phyloP scores from a whole-genome alignment of 805 yeast genomes.

The Kuraishia floccosa region DNA sequence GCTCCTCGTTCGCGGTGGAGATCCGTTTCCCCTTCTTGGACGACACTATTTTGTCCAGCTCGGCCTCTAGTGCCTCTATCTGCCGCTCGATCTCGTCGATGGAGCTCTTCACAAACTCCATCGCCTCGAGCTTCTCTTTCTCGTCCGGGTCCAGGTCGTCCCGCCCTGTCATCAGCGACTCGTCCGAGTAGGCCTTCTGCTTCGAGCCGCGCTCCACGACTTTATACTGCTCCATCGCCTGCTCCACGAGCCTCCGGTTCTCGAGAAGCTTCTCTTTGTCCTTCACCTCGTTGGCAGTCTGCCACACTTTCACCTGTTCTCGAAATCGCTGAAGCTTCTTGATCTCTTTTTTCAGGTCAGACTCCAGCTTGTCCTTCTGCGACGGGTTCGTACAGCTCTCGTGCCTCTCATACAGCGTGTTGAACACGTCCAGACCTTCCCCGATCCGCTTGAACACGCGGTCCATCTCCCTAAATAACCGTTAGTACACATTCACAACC shows the following conservation, averaged over 20 bases:
- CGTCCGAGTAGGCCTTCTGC: conserved; percentile 47
- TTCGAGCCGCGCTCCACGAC: conserved; percentile 46
- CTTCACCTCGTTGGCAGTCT: conserved; percentile 41
- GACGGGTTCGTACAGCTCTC: conserved; percentile 34
- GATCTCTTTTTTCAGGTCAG: conserved; percentile 47
- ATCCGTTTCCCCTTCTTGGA: conserved; percentile 41
- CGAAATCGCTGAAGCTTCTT: conserved; percentile 47
- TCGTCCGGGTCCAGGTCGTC: conserved; percentile 47
- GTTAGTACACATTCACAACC: no score
- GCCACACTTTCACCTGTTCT: conserved; percentile 51
- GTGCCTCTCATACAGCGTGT: conserved; percentile 44
- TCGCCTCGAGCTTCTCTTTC: conserved; percentile 64
- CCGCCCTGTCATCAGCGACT: conserved; percentile 31
- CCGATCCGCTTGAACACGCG: conserved; percentile 49
- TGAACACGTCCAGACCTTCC: conserved; percentile 45
- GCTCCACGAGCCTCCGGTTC: conserved; percentile 25
- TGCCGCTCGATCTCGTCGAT: conserved; percentile 77
- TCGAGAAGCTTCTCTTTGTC: conserved; percentile 32
- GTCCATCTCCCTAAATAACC: conserved; percentile 35
- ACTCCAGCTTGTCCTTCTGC: conserved; percentile 46
- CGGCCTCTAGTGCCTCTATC: conserved; percentile 66
- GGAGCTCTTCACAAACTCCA: conserved; percentile 54
- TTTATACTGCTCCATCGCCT: conserved; percentile 52
- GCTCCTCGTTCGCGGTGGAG: conserved; percentile 28
- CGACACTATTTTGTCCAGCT: conserved; percentile 36